Evolutionary conservation across 2,329 filamentous ascomycete genomes (phyloP), one percentile per base, ranked within the genome.

Genomic region (Sporothrix curviconia): DNA sequence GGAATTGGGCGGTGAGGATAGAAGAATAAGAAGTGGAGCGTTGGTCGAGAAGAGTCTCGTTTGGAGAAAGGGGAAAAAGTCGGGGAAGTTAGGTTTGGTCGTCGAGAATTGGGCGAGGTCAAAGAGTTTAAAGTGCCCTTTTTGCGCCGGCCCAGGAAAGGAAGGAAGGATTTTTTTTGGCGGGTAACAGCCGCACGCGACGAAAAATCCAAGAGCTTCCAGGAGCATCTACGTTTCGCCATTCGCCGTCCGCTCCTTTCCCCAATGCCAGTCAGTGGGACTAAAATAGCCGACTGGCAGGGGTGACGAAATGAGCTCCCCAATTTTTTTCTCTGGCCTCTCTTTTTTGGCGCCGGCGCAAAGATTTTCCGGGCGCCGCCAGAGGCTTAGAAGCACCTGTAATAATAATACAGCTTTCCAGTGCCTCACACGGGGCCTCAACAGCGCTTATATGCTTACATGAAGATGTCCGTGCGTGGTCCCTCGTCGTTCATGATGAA

Each of bases 181-280:
- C 56, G 54, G 57, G 39, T 51, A 58, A 51, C 58, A n/a, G n/a
- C n/a, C n/a, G n/a, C n/a, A n/a, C n/a, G n/a, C 53, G 49, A 59
- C 37, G 46, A 54, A 60, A 63, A 59, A 60, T 63, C 60, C 57
- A 63, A 60, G 65, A 69, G 66, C 67, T 70, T 69, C 68, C 28
- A 69, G 66, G 62, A 63, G 52, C 67, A 67, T 70, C 68, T 70
- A 70, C 50, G 50, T 51, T n/a, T n/a, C 47, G 24, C 55, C 55
- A 49, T 36, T 25, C 55, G 19, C 54, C 54, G 54, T n/a, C 37
- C 39, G 40, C 43, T 14, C 28, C 17, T 14, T 43, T 19, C 37
- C 37, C 25, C 37, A 42, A 30, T 5, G 8, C 8, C 3, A n/a
- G n/a, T n/a, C n/a, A 19, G 22, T 17, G 14, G 24, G 39, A 30